Conservation (phyloP, 2,329 filamentous ascomycete genomes). For the Monosporascus cannonballus region DNA sequence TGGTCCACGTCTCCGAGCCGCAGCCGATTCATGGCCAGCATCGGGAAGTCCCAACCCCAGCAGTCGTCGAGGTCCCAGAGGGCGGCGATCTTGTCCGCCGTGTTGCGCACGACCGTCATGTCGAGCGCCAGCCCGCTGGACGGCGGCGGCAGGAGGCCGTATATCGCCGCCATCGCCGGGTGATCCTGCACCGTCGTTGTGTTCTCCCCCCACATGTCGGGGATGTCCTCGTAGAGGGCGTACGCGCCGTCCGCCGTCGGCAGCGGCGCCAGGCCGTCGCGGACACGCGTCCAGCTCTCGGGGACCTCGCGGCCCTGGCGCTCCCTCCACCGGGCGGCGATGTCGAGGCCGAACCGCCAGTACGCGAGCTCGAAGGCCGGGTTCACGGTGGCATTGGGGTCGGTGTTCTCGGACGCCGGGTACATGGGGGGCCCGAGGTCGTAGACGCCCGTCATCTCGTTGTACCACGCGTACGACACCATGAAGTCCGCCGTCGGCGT, state of each 20-base stretch:
- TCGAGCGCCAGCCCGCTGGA: slow-evolving; percentile 28
- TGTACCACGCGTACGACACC: slow-evolving; percentile 50
- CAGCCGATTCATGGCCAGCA: slow-evolving; percentile 39
- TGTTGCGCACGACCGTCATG: slow-evolving; percentile 28
- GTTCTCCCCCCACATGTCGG: slow-evolving; percentile 34
- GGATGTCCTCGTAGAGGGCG: slow-evolving; percentile 46
- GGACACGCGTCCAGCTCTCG: slow-evolving; percentile 39
- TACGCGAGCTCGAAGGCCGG: slow-evolving; percentile 56
- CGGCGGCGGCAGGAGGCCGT: slow-evolving; percentile 35
- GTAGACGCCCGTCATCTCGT: slow-evolving; percentile 43
- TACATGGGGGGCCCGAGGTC: slow-evolving; percentile 42
- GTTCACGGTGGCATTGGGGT: slow-evolving; percentile 49
- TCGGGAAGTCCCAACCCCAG: slow-evolving; percentile 39
- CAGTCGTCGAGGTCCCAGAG: slow-evolving; percentile 33
- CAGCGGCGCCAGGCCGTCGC: slow-evolving; percentile 46
- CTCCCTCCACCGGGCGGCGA: slow-evolving; percentile 47
- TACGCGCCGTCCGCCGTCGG: slow-evolving; percentile 45
- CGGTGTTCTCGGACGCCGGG: slow-evolving; percentile 49
- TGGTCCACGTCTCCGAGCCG: slow-evolving; percentile 32
- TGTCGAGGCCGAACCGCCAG: slow-evolving; percentile 53
- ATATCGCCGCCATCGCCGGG: slow-evolving; percentile 37
- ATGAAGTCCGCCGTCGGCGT: slow-evolving; percentile 52
- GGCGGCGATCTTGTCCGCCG: slow-evolving; percentile 31
- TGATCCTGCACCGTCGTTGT: slow-evolving; percentile 34
- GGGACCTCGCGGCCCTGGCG: slow-evolving; percentile 39